Conservation (phyloP, 768 basidiomycete genomes). For the Boletus rex-veris region DNA sequence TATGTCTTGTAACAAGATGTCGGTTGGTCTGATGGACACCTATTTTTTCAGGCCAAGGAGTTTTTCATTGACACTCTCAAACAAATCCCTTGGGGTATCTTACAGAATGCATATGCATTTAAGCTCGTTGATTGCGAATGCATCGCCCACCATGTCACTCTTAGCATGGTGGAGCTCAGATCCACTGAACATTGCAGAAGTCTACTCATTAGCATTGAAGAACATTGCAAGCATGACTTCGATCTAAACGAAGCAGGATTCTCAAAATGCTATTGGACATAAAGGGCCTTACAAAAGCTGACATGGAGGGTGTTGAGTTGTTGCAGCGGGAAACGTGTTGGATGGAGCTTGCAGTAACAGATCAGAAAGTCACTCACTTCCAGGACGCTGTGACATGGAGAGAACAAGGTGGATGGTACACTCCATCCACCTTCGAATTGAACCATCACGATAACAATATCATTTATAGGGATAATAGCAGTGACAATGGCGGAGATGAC, state of each 20-base stretch:
- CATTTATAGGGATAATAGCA: no score
- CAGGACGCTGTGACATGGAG: not conserved
- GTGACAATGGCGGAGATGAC: no score
- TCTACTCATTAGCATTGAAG: not conserved
- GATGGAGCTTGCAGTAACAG: not conserved
- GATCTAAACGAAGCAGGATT: not conserved
- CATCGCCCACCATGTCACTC: not conserved
- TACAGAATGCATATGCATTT: not conserved
- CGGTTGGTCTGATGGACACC: no score
- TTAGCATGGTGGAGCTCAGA: not conserved
- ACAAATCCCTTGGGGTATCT: not conserved
- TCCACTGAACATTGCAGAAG: not conserved
- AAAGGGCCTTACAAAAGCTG: not conserved
- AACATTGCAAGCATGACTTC: not conserved
- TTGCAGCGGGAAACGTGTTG: not conserved
- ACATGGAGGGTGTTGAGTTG: not conserved
- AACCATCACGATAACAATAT: no score
- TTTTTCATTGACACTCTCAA: not conserved
- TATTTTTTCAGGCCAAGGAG: not conserved
- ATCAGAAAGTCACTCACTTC: not conserved
- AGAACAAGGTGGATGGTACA: no score
- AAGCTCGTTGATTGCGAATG: not conserved
- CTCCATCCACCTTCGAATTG: no score
- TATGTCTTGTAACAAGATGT: not conserved
- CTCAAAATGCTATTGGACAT: not conserved